A percentile compares a stretch with the other conserved stretches of the same genome.
Conservation (phyloP, 169 alveolate species). For the Theileria annulata region DNA sequence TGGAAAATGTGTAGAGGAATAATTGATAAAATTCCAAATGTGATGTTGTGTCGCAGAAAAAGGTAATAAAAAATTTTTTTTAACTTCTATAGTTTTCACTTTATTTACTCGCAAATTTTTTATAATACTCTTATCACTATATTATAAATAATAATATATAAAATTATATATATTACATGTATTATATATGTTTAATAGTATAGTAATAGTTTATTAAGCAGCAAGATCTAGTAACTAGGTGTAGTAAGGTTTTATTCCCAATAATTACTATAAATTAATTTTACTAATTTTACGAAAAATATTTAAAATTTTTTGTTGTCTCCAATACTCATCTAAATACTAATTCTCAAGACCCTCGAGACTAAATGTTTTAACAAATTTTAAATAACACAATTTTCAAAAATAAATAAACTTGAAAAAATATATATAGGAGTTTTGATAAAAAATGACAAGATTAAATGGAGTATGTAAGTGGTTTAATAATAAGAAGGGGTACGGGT, state of each 20-base stretch:
- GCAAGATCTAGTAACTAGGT: not conserved
- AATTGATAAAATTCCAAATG: not conserved
- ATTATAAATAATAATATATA: too few species aligned
- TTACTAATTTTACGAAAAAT: too few species aligned
- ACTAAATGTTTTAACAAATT: not conserved
- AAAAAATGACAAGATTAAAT: slow-evolving; percentile 33
- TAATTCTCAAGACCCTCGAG: not conserved
- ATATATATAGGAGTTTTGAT: not conserved
- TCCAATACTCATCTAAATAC: not conserved
- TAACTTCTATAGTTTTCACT: not conserved
- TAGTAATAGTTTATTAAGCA: not conserved
- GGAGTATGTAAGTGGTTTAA: slow-evolving; percentile 84
- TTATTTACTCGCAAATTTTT: not conserved
- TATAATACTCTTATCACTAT: not conserved
- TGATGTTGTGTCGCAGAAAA: not conserved
- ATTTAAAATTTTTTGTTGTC: not conserved
- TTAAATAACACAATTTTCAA: not conserved
- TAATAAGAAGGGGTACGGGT: slow-evolving; percentile 80
- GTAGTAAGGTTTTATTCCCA: not conserved
- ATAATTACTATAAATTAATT: not conserved
- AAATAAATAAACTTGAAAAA: not conserved
- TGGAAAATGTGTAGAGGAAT: not conserved
- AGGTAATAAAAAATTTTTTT: too few species aligned
- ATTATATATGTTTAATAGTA: not conserved
- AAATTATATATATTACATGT: not conserved